Conservation (phyloP, 2,329 filamentous ascomycete species). For the Zalaria sp. region DNA sequence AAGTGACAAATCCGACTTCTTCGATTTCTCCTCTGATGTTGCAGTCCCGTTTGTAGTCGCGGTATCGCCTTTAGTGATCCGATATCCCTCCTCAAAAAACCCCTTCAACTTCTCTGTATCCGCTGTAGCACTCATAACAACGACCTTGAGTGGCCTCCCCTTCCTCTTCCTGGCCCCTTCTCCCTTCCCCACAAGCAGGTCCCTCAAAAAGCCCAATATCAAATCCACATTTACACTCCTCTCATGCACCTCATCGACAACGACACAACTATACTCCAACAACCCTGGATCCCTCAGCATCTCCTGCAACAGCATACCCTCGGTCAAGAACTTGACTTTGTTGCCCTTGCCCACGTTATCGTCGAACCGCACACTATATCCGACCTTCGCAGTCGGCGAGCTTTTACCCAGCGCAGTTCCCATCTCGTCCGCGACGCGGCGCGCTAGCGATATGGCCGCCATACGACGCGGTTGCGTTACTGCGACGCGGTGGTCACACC, state of each 20-base stretch:
- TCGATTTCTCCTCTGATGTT: not conserved
- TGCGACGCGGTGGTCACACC: constrained; percentile 77
- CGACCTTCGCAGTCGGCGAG: constrained; percentile 52
- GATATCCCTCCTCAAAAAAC: constrained; percentile 48
- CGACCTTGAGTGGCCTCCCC: constrained; percentile 68
- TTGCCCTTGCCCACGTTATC: constrained; percentile 70
- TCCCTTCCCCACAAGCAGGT: constrained; percentile 50
- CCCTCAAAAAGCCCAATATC: constrained; percentile 74
- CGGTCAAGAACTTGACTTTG: constrained; percentile 84
- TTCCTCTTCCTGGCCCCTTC: constrained; percentile 47
- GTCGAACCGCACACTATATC: constrained; percentile 92
- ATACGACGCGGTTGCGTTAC: constrained; percentile 91
- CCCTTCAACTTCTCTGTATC: constrained; percentile 64
- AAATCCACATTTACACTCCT: constrained; percentile 89
- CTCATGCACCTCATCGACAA: constrained; percentile 97
- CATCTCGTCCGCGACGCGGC: constrained; percentile 76
- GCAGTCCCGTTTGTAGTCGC: constrained; percentile 1
- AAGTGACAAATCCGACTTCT: too few relatives aligned
- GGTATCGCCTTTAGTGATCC: not conserved
- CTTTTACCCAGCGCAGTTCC: constrained; percentile 47
- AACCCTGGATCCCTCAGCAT: constrained; percentile 74
- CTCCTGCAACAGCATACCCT: constrained; percentile 92
- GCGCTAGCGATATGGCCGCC: constrained; percentile 79
- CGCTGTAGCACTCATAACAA: constrained; percentile 95
- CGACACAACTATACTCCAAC: constrained; percentile 71